A percentile compares a stretch with the other conserved stretches of the same genome.
Evolutionary conservation across 352 stramenopile species (phyloP).

Genomic region (Phytophthora podocarpi): DNA sequence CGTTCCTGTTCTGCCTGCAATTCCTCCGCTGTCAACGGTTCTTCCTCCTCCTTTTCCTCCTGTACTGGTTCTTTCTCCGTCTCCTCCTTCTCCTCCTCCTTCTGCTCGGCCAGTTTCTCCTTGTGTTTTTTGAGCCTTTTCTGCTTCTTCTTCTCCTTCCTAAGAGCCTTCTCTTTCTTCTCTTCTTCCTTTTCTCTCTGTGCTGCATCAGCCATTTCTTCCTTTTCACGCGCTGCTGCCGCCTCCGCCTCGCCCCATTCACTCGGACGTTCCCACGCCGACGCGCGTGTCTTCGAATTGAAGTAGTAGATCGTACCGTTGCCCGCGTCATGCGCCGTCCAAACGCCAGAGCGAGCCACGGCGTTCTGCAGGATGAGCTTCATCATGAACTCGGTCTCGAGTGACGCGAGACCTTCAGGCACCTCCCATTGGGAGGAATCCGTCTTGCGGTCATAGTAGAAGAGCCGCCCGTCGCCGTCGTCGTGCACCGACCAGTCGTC

Average conservation of each 20-base stretch:
- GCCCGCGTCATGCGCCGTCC: conserved; percentile 73
- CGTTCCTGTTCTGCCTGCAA: conserved; percentile 32
- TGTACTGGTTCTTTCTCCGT: not conserved
- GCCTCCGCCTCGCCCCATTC: conserved; percentile 52
- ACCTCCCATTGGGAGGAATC: conserved; percentile 62
- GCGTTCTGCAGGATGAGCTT: conserved; percentile 81
- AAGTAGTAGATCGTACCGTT: conserved; percentile 86
- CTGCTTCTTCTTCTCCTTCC: conserved; percentile 24
- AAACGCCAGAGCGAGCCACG: conserved; percentile 63
- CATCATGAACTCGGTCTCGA: conserved; percentile 85
- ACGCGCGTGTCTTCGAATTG: conserved; percentile 68
- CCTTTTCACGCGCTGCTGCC: conserved; percentile 13
- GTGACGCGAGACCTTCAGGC: conserved; percentile 48
- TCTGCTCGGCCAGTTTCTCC: conserved; percentile 16
- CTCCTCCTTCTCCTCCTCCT: conserved; percentile 1
- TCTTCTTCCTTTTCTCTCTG: not conserved
- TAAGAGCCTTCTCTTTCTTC: not conserved
- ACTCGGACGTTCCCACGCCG: conserved; percentile 70
- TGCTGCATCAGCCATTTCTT: conserved; percentile 1
- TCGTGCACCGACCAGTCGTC: conserved; percentile 78
- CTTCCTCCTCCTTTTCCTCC: conserved; percentile 34
- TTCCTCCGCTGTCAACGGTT: conserved; percentile 41
- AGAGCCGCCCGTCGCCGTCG: conserved; percentile 72
- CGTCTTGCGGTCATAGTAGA: conserved; percentile 70
- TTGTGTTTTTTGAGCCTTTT: conserved; percentile 25